Evolutionary conservation across 2,329 filamentous ascomycete species (phyloP), one percentile per base, ranked within the genome.

Genomic region (Colletotrichum australisinense): DNA sequence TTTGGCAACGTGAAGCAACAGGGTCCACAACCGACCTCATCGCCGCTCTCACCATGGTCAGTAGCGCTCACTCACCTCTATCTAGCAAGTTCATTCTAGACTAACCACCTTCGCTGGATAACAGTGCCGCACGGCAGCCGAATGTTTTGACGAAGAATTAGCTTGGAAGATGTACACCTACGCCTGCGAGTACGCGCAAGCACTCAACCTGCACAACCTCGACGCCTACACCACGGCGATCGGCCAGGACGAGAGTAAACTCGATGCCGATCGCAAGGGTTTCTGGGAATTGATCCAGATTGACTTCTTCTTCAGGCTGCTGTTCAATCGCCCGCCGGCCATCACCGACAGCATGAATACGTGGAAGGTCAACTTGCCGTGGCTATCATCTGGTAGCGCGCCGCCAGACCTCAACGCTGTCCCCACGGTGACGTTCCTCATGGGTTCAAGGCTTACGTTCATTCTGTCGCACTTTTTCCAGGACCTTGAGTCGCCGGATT

Each of bases 281-380:
- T 80, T 81, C 32, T 81, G 80, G 80, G 78, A 81, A n/a, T 76
- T 81, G 3, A 77, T 81, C 1, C 79, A 81, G 30, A 75, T 80
- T 16, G 80, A 81, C 28, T 76, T 80, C 16, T 81, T 79, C 63
- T 81, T 78, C 67, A 76, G 80, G 0, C 77, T 81, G 0, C 66
- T 81, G 0, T 76, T 79, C 63, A 79, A 81, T 30, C 80, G 77
- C 3, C 80, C 80, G 9, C 79, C 80, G 0, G 74, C 73, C 1
- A 76, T 81, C 4, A 78, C 79, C 0, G 75, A 77, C 52, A 77
- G 78, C 35, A 35, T 68, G 16, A 63, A 62, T 22, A 70, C 75
- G 0, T 81, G 80, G 80, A 78, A 77, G 32, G 80, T 81, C 60
- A 81, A 81, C 46, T 49, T 81, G 6, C 80, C 80, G 0, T 81